Conservation (phyloP, 2,329 filamentous ascomycete species). For the Escovopsis sp. region DNA sequence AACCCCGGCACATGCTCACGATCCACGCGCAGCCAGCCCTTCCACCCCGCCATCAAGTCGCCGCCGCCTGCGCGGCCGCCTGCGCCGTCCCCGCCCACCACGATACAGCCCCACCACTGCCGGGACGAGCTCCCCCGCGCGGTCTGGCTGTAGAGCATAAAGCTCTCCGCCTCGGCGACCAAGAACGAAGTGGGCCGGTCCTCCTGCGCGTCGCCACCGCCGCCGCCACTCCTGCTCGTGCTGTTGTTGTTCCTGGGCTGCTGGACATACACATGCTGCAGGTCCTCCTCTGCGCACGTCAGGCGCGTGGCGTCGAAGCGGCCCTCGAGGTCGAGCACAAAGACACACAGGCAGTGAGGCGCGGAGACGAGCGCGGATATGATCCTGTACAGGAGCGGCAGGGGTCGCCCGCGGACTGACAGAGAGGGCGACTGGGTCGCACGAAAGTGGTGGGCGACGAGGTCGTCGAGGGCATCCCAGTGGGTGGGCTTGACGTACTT, state of each 20-base stretch:
- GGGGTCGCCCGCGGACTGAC: slow-evolving; percentile 34
- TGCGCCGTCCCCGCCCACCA: slow-evolving; percentile 27
- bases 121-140: slow-evolving; percentile 27
- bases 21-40: slow-evolving; percentile 38
- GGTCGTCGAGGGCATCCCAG: slow-evolving; percentile 29
- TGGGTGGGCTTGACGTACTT: slow-evolving; percentile 17
- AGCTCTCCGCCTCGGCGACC: slow-evolving; percentile 25
- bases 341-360: slow-evolving; percentile 31
- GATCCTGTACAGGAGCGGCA: slow-evolving; percentile 41
- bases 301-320: slow-evolving; percentile 39
- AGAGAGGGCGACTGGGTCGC: slow-evolving; percentile 31
- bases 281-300: slow-evolving; percentile 19
- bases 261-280: slow-evolving; percentile 36
- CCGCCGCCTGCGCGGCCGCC: slow-evolving; percentile 9
- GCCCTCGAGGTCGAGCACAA: slow-evolving; percentile 38
- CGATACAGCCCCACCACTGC: slow-evolving; percentile 43
- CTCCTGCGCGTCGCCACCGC: slow-evolving; percentile 5
- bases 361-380: slow-evolving; percentile 33
- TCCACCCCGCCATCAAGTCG: slow-evolving; percentile 19
- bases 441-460: slow-evolving; percentile 31
- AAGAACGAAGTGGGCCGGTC: slow-evolving; percentile 18
- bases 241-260: slow-evolving; percentile 17
- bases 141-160: slow-evolving; percentile 33
- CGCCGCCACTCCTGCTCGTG: background rate
- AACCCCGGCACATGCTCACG: slow-evolving; percentile 26